Conservation (phyloP, 2,329 filamentous ascomycete species). For the Aspergillus arachidicola region DNA sequence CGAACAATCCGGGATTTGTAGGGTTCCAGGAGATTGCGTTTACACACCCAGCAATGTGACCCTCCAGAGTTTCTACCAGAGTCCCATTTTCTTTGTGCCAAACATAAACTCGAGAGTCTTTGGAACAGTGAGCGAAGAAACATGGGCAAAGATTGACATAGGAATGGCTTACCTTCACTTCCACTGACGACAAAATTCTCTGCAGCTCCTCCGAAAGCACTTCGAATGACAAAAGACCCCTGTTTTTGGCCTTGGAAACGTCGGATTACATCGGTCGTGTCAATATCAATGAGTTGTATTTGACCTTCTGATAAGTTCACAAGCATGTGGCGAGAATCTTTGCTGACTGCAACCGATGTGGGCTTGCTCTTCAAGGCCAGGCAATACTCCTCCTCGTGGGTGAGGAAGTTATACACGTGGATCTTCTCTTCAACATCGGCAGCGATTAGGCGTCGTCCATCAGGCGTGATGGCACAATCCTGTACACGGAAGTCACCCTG, state of each 20-base stretch:
- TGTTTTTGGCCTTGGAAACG: slow-evolving; percentile 76
- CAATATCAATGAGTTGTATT: slow-evolving; percentile 77
- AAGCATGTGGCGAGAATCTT: slow-evolving; percentile 78
- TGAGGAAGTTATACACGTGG: slow-evolving; percentile 79
- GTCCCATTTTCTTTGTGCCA: slow-evolving; percentile 86
- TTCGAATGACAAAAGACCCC: slow-evolving; percentile 77
- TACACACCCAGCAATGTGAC: slow-evolving; percentile 73
- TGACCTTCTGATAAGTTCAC: slow-evolving; percentile 79
- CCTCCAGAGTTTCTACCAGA: slow-evolving; percentile 74
- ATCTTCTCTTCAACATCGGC: slow-evolving; percentile 72
- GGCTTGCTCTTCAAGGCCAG: slow-evolving; percentile 69
- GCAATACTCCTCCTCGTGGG: slow-evolving; percentile 73
- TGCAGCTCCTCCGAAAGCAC: slow-evolving; percentile 82
- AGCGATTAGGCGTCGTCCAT: slow-evolving; percentile 78
- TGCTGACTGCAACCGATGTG: slow-evolving; percentile 79
- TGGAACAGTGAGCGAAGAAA: slow-evolving; percentile 24
- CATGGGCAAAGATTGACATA: neutral
- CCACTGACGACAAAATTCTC: slow-evolving; percentile 92
- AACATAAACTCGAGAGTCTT: slow-evolving; percentile 74
- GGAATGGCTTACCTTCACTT: slow-evolving; percentile 70
- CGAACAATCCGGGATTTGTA: slow-evolving; percentile 77
- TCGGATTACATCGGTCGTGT: slow-evolving; percentile 70
- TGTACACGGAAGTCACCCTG: slow-evolving; percentile 73
- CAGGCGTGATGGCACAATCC: slow-evolving; percentile 78
- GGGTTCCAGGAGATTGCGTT: slow-evolving; percentile 93